Base-by-base conservation (phyloP, 2,329 filamentous ascomycete species). In the Scytalidium sp. region DNA sequence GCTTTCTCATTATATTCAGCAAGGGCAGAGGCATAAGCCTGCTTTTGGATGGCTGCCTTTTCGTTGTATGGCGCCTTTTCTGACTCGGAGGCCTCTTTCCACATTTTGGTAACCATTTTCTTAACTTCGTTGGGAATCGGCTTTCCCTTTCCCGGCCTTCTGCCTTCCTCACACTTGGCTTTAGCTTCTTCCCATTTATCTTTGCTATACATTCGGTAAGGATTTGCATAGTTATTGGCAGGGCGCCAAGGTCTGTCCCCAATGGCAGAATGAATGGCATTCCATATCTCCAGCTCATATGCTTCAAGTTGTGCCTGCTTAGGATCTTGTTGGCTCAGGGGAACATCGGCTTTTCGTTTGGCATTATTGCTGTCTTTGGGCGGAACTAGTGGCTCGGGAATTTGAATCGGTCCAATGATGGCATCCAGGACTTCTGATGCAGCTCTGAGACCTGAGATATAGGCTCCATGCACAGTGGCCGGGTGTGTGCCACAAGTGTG, bases 401-500 rank as follows among this genome's bases (percentile, higher is more conserved):
- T 74, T 41, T 85, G 73, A 51, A 99, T 90, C 1, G 90, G 85
- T 1, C 94, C 94, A 25, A 94, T 75, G 65, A 97, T 80, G 2
- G 82, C 75, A 48, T 93, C 85, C 32, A 96, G 75, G 2, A 99
- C 81, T 63, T 97, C 92, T 3, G 88, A 86, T 10, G 94, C 94
- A 3, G 88, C 94, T 45, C 94, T 85, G 5, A 99, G 76, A 2
- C 94, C 95, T 2, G 94, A 97, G 3, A 99, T 75, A 64, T 97
- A 99, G 8, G 94, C 95, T 5, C 94, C 94, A 59, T 99, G 94
- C 1, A 99, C 94, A 2, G 94, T 99, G 25, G 95, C 94, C 11
- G 95, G 94, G 65, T 99, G 92, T 1, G 91, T 96, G 43, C 90
- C 91, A 60, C 89, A 97, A 1, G 95, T 99, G 53, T 96, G 94